phyloP scores from a whole-genome alignment of 768 basidiomycete species.

The Lyophyllum shimeji region DNA sequence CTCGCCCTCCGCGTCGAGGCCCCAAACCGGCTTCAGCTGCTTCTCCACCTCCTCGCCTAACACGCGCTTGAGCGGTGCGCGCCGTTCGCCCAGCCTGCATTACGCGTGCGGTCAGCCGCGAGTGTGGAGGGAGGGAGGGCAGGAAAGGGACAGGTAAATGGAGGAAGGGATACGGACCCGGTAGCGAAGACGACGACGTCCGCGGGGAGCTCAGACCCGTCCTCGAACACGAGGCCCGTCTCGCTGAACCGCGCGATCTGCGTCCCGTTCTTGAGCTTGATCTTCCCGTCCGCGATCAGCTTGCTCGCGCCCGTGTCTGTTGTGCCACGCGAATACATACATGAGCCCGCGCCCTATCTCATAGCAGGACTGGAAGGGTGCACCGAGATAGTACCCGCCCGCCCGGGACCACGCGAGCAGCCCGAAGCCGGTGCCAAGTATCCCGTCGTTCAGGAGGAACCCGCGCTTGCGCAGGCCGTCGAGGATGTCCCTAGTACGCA shows the following conservation, averaged over 20 bases:
- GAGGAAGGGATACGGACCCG: slow-evolving; percentile 29
- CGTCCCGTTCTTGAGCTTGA: slow-evolving; percentile 62
- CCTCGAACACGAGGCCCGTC: slow-evolving; percentile 41
- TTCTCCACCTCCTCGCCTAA: slow-evolving; percentile 42
- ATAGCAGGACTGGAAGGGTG: background rate
- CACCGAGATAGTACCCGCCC: slow-evolving; percentile 72
- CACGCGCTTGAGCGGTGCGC: slow-evolving; percentile 35
- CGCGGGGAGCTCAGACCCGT: slow-evolving; percentile 42
- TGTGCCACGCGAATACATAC: background rate
- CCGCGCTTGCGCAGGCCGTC: slow-evolving; percentile 57
- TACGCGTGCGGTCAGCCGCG: background rate
- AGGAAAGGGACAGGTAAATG: background rate
- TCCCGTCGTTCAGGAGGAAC: slow-evolving; percentile 54
- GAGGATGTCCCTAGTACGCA: slow-evolving; percentile 46
- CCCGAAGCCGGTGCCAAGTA: slow-evolving; percentile 50
- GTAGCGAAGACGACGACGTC: slow-evolving; percentile 53
- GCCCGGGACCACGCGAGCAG: slow-evolving; percentile 45
- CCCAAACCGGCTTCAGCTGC: slow-evolving; percentile 55
- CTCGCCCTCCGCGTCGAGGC: slow-evolving; percentile 63
- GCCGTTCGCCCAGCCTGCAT: slow-evolving; percentile 42
- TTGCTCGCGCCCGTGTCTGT: slow-evolving; percentile 55
- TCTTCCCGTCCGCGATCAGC: slow-evolving; percentile 60
- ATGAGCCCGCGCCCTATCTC: background rate
- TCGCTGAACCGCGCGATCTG: slow-evolving; percentile 42
- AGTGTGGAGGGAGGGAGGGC: too few relatives aligned